Conservation (phyloP, 495 filamentous ascomycete genomes). For the Tirmania nivea region DNA sequence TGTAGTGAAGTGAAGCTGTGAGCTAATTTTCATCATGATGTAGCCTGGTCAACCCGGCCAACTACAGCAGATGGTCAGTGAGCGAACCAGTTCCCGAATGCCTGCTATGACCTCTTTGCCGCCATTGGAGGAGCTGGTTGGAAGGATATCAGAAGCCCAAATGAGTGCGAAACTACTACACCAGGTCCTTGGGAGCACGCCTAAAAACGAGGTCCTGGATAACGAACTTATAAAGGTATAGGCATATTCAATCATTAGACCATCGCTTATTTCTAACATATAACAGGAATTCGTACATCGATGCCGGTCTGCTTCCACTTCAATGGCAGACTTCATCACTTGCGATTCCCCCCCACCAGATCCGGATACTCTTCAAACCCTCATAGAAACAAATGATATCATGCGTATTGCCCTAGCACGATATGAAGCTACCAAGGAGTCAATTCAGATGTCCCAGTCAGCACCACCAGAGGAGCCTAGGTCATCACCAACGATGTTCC, state of each 20-base stretch:
- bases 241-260: not conserved
- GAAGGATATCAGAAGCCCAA: conserved; percentile 68
- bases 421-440: conserved; percentile 58
- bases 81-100: too few species aligned
- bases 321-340: conserved; percentile 66
- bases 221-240: conserved; percentile 56
- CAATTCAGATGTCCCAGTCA: conserved; percentile 26
- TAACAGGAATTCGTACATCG: conserved; percentile 61
- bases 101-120: conserved; percentile 30
- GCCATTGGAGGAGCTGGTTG: conserved; percentile 53
- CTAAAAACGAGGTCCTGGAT: conserved; percentile 44
- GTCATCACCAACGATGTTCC: not conserved
- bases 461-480: not conserved
- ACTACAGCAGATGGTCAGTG: too few species aligned
- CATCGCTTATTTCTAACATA: not conserved
- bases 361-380: conserved; percentile 70
- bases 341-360: conserved; percentile 49
- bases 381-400: conserved; percentile 90
- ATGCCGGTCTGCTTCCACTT: conserved; percentile 53
- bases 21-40: too few species aligned
- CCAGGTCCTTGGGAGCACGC: conserved; percentile 70
- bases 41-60: too few species aligned
- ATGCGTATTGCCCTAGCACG: conserved; percentile 53
- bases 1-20: not conserved
- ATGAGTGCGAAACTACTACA: conserved; percentile 76